These are phyloP conservation scores for Nannochloropsis gaditana DNA, from an alignment of 108 stramenopile species.

Conservation along the genomic window DNA sequence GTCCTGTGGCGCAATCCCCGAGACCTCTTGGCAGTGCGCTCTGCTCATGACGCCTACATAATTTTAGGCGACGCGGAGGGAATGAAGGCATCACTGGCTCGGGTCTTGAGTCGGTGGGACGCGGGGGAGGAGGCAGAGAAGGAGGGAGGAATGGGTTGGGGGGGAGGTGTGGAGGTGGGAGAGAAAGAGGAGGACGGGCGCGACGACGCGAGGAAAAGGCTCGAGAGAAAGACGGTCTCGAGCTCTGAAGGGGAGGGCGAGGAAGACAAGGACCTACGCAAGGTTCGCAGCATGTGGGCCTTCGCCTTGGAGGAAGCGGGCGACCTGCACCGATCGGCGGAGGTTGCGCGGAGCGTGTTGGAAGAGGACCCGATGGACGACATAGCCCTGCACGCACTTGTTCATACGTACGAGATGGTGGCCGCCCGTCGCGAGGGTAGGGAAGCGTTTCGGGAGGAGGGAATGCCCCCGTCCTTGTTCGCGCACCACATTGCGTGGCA, in stretches of 20 bases:
- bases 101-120: neutral
- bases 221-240: neutral
- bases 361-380: neutral
- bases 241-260: neutral
- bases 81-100: neutral
- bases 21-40: neutral
- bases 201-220: neutral
- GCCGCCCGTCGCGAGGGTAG: neutral
- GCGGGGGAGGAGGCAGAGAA: neutral
- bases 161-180: neutral
- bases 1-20: neutral
- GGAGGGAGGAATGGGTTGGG: neutral
- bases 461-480: neutral
- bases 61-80: neutral
- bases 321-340: neutral
- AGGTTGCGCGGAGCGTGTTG: neutral
- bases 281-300: conserved; percentile 16
- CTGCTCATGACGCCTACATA: neutral
- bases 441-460: neutral
- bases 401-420: conserved; percentile 2
- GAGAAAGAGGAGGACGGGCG: conserved; percentile 2
- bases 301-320: neutral
- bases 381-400: neutral
- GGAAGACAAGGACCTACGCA: neutral
- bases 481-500: neutral